phyloP scores from a whole-genome alignment of 805 yeast genomes.

The Komagataella ulmi region DNA sequence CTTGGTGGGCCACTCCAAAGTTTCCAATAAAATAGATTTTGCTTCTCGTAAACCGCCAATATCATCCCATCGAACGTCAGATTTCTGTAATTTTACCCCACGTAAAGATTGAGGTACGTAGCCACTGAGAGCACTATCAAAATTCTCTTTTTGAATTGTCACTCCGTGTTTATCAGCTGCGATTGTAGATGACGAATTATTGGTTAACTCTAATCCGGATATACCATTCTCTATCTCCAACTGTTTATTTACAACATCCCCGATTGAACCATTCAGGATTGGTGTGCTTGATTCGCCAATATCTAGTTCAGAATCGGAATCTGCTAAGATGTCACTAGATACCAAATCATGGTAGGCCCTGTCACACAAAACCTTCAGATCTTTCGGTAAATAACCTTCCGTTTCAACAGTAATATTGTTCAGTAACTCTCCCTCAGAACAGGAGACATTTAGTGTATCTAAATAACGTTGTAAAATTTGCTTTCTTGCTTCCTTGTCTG shows the following conservation, averaged over 20 bases:
- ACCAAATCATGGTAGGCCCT: slow-evolving; percentile 44
- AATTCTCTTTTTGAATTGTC: slow-evolving; percentile 17
- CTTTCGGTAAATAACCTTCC: slow-evolving; percentile 85
- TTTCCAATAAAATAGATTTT: slow-evolving; percentile 65
- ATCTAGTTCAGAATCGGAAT: slow-evolving; percentile 12
- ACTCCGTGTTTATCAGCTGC: background rate
- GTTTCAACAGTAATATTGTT: slow-evolving; percentile 54
- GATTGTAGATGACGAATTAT: background rate
- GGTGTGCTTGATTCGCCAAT: background rate
- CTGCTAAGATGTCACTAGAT: slow-evolving; percentile 3
- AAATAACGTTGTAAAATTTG: slow-evolving; percentile 22
- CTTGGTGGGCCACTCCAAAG: slow-evolving; percentile 94
- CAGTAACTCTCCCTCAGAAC: slow-evolving; percentile 25
- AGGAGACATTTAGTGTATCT: slow-evolving; percentile 14
- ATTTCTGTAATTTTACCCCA: slow-evolving; percentile 77
- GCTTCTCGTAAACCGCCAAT: slow-evolving; percentile 82
- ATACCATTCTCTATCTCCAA: background rate
- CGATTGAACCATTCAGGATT: background rate
- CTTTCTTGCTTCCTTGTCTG: slow-evolving; percentile 49
- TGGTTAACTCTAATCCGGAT: background rate
- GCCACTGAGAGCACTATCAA: slow-evolving; percentile 46
- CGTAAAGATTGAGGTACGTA: slow-evolving; percentile 73
- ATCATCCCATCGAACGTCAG: slow-evolving; percentile 67
- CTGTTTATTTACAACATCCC: background rate
- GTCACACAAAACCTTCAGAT: slow-evolving; percentile 58